Evolutionary conservation across 306 rosid genomes (phyloP).

Genomic region (Corylus americana): DNA sequence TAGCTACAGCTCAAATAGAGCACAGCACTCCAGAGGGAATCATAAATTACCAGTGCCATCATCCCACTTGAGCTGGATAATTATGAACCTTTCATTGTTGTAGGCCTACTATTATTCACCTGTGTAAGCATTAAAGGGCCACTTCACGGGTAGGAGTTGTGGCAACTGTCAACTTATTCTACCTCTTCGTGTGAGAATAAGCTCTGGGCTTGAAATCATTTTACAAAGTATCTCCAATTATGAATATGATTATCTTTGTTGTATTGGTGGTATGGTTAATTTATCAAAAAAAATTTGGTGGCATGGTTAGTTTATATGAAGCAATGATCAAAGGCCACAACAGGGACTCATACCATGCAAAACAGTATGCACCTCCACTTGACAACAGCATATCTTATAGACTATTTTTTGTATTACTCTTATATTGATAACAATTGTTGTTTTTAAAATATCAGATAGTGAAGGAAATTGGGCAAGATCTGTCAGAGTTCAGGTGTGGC

Average conservation of each 20-base stretch:
- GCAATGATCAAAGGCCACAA: neutral
- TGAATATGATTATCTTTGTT: neutral
- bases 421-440: neutral
- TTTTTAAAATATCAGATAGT: conserved; percentile 44
- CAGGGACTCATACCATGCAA: neutral
- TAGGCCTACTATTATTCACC: neutral
- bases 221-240: neutral
- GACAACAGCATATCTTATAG: neutral
- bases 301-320: too few species aligned
- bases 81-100: neutral
- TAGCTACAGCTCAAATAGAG: neutral
- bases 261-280: too few species aligned
- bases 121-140: neutral
- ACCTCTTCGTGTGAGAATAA: neutral
- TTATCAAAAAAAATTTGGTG: too few species aligned
- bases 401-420: neutral
- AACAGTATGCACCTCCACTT: neutral
- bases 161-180: neutral
- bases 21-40: neutral
- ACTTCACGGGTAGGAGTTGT: neutral
- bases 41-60: neutral
- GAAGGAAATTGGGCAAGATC: conserved; percentile 76
- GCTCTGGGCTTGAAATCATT: neutral
- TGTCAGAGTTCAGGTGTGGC: conserved; percentile 87
- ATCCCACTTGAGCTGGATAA: neutral